These are phyloP conservation scores for Parietichytrium sp. DNA, from an alignment of 108 stramenopile species.

Conservation along the genomic window DNA sequence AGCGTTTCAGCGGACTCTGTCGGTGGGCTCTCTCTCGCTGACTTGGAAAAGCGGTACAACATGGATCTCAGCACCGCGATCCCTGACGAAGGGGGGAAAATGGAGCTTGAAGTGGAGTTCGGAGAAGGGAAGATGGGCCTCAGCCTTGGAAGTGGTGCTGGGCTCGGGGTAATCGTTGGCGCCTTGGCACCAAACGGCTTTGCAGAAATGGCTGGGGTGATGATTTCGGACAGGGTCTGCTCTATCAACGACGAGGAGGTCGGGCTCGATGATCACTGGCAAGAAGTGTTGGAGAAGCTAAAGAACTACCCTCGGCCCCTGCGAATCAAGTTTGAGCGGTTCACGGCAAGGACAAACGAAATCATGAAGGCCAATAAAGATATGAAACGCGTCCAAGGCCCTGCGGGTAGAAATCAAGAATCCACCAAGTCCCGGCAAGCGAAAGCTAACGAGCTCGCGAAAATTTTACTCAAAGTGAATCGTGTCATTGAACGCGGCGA, in stretches of 20 bases:
- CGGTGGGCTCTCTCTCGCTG: constrained; percentile 14
- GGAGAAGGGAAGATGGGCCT: constrained; percentile 8
- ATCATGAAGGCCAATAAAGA: not conserved
- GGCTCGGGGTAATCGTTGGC: constrained; percentile 12
- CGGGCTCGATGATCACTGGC: constrained; percentile 33
- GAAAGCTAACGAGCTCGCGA: not conserved
- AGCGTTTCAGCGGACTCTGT: not conserved
- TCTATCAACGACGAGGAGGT: constrained; percentile 11
- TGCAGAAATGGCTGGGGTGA: constrained; percentile 17
- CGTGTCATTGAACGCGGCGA: not conserved
- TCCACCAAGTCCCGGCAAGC: not conserved
- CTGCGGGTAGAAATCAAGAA: not conserved
- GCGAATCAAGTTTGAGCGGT: constrained; percentile 4
- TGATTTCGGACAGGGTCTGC: constrained; percentile 4
- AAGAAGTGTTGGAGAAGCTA: constrained; percentile 30
- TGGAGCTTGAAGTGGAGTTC: not conserved
- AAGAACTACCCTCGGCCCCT: constrained; percentile 16
- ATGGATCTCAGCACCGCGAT: not conserved
- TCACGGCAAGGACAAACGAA: not conserved
- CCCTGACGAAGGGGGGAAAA: not conserved
- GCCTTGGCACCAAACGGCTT: constrained; percentile 3
- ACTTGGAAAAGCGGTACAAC: constrained; percentile 36
- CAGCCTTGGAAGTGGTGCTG: not conserved
- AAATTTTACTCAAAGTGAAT: not conserved
- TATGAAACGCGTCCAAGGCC: not conserved